Evolutionary conservation across 2,329 filamentous ascomycete genomes (phyloP), one percentile per base, ranked within the genome.

Genomic region (Exophiala sp.): DNA sequence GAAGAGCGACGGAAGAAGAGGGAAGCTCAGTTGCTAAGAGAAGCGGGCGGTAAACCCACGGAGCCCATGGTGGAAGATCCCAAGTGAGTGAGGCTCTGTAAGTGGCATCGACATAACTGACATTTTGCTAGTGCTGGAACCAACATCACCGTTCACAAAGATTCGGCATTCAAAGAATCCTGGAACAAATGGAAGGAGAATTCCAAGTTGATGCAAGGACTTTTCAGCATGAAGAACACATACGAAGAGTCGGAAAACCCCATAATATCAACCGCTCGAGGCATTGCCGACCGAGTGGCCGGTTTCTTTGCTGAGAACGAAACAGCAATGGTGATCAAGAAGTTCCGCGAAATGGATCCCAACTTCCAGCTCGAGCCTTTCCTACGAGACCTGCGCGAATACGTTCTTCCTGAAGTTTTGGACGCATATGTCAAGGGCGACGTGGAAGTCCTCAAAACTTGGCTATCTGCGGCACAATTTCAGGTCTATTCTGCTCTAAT

Each of bases 291-390:
- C 71, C 84, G 88, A 54, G 85, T 99, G 36, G 90, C 88, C 43
- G 91, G 94, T 24, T 99, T 96, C 76, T 99, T 99, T 63, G 94
- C 94, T 58, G 94, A 99, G 72, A 99, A 97, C 71, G 94, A 99
- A 76, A 96, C 91, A 0, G 94, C 94, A 29, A 87, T 87, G 81
- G 94, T 99, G 34, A 95, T 97, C 76, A 97, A 96, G 78, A 95
- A 92, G 72, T 95, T 99, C 79, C 86, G 92, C 43, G 83, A 91
- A 65, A 96, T 97, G 84, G 94, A 99, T 65, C 92, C 94, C 4
- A 82, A 80, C 62, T 99, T 99, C 79, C 90, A 96, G 69, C 82
- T 96, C 63, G 94, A 99, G 72, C 88, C 91, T 0, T 99, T 97
- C 78, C 75, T 97, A 47, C 87, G 89, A 62, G 94, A 99, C 66